A percentile compares a stretch with the other conserved stretches of the same genome.
These are phyloP conservation scores for Ochromonas danica DNA, from an alignment of 108 stramenopile species.

Conservation along the genomic window DNA sequence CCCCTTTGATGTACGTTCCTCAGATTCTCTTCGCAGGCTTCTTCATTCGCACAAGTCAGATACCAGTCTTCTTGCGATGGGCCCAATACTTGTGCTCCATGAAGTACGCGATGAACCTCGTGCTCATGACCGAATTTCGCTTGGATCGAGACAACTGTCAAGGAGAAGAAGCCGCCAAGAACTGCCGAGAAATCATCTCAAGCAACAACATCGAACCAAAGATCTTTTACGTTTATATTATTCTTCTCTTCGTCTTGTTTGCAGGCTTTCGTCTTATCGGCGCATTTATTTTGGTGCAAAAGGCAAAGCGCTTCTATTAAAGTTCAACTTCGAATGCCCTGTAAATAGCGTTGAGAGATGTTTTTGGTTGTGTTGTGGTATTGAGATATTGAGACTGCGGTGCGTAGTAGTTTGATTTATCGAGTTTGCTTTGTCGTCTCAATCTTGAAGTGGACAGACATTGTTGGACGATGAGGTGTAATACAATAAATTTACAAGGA, in stretches of 20 bases:
- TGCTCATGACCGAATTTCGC: constrained; percentile 35
- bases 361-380: too few relatives aligned
- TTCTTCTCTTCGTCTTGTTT: constrained; percentile 35
- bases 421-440: too few relatives aligned
- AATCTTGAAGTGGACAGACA: too few relatives aligned
- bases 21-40: constrained; percentile 47
- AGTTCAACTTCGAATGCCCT: too few relatives aligned
- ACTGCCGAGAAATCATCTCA: constrained; percentile 22
- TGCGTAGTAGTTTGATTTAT: too few relatives aligned
- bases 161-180: not conserved
- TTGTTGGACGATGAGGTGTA: too few relatives aligned
- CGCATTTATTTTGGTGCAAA: constrained; percentile 25
- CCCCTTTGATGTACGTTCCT: constrained; percentile 40
- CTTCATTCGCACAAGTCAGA: constrained; percentile 38
- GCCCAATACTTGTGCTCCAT: constrained; percentile 41
- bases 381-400: too few relatives aligned
- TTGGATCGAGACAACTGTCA: constrained; percentile 11
- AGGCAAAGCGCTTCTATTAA: constrained; percentile 33
- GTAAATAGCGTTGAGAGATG: too few relatives aligned
- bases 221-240: constrained; percentile 35
- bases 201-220: constrained; percentile 32
- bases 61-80: constrained; percentile 40
- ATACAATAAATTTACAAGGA: too few relatives aligned
- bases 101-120: constrained; percentile 36
- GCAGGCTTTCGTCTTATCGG: constrained; percentile 11